A percentile compares a stretch with the other conserved stretches of the same genome.
Conservation (phyloP, 2,329 filamentous ascomycete species). For the Fusarium sp. region DNA sequence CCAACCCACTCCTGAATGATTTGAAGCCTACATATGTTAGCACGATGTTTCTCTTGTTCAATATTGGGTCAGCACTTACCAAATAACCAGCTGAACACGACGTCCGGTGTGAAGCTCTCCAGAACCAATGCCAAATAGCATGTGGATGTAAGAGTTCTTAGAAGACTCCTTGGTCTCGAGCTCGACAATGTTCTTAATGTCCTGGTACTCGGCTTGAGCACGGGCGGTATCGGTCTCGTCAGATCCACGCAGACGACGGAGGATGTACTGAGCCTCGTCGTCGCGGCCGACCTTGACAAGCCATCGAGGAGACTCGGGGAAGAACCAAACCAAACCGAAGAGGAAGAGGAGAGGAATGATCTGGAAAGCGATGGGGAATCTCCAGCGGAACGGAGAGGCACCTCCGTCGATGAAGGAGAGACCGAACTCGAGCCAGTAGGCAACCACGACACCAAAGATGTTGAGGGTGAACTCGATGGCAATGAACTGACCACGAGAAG, state of each 20-base stretch:
- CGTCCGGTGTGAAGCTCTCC: slow-evolving; percentile 75
- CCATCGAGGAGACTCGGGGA: slow-evolving; percentile 78
- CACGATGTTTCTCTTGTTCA: fast-evolving
- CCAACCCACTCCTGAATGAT: slow-evolving; percentile 49
- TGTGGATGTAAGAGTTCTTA: slow-evolving; percentile 70
- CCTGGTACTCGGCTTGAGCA: slow-evolving; percentile 74
- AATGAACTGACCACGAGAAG: slow-evolving; percentile 74
- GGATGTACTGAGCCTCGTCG: slow-evolving; percentile 75
- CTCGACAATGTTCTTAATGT: slow-evolving; percentile 69
- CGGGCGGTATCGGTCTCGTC: slow-evolving; percentile 62
- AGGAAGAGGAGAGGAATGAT: slow-evolving; percentile 72
- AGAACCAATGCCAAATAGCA: slow-evolving; percentile 75
- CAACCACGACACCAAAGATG: slow-evolving; percentile 51
- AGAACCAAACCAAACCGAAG: slow-evolving; percentile 70
- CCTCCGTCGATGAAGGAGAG: slow-evolving; percentile 71
- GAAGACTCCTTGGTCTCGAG: slow-evolving; percentile 68
- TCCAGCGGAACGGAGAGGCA: slow-evolving; percentile 70
- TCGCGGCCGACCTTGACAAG: slow-evolving; percentile 74
- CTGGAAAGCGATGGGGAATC: slow-evolving; percentile 78
- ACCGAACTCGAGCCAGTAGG: slow-evolving; percentile 72
- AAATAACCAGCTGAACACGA: slow-evolving; percentile 76
- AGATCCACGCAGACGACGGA: slow-evolving; percentile 72
- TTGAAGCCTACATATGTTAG: background rate
- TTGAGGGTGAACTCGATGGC: slow-evolving; percentile 69
- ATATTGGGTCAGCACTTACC: slow-evolving; percentile 52